Conservation (phyloP, 768 basidiomycete genomes). For the Candolleomyces aberdarensis region DNA sequence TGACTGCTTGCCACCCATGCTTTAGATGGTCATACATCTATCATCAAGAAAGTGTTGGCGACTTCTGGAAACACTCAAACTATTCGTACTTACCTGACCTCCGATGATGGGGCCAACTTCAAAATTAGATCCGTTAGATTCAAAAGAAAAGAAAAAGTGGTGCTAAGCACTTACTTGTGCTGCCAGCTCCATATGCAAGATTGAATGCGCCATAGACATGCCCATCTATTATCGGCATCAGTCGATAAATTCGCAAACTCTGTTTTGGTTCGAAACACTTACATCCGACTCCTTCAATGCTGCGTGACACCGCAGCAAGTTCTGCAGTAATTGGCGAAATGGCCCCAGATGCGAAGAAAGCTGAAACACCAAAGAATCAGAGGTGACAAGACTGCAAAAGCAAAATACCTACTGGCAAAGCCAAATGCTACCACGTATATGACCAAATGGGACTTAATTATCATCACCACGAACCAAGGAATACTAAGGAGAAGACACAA, state of each 20-base stretch:
- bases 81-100: constrained; percentile 46
- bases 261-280: constrained; percentile 18
- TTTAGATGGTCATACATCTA: constrained; percentile 58
- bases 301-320: constrained; percentile 55
- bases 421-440: constrained; percentile 49
- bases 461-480: constrained; percentile 63
- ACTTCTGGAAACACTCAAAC: neutral
- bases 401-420: constrained; percentile 45
- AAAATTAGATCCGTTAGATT: neutral
- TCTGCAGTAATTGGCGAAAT: constrained; percentile 66
- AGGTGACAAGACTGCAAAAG: neutral
- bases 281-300: constrained; percentile 68
- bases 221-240: constrained; percentile 42
- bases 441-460: constrained; percentile 42
- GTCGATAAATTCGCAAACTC: too few relatives aligned
- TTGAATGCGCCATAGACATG: constrained; percentile 78
- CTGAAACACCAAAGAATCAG: constrained; percentile 28
- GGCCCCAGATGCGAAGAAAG: constrained; percentile 57
- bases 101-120: constrained; percentile 70
- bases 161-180: constrained; percentile 41
- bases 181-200: constrained; percentile 64
- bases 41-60: constrained; percentile 1
- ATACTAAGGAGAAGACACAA: constrained; percentile 47
- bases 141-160: too few relatives aligned
- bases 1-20: constrained; percentile 61